These are phyloP conservation scores for Acacia confusa DNA, from an alignment of 306 rosid species.

Conservation along the genomic window DNA sequence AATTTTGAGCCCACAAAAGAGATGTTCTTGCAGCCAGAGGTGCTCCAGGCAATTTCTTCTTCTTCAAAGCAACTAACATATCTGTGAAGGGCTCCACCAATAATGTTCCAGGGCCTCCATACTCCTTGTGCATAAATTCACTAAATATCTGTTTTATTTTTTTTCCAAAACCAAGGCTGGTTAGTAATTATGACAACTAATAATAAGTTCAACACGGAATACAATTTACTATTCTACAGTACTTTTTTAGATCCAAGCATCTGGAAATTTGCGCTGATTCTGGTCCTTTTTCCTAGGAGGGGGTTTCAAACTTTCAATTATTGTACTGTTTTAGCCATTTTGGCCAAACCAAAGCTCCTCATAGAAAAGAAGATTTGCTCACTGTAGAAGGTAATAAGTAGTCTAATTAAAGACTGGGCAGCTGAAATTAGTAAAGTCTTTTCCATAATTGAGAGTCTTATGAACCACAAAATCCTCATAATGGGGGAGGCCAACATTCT, in stretches of 20 bases:
- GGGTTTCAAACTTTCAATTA: conserved; percentile 19
- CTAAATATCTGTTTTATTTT: conserved; percentile 49
- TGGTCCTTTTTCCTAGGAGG: background rate
- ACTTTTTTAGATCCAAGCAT: conserved; percentile 30
- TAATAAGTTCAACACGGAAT: conserved; percentile 32
- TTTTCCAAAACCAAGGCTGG: conserved; percentile 10
- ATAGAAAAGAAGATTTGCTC: conserved; percentile 16
- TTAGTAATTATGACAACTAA: conserved; percentile 27
- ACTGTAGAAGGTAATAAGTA: conserved; percentile 21
- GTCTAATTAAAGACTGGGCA: background rate
- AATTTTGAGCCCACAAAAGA: conserved; percentile 69
- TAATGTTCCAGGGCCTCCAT: conserved; percentile 81
- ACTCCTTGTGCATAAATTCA: conserved; percentile 62
- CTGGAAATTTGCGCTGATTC: conserved; percentile 26
- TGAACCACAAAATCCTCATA: conserved; percentile 20
- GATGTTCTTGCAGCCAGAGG: conserved; percentile 70
- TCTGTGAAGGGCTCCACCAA: conserved; percentile 80
- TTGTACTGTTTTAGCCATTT: conserved; percentile 24
- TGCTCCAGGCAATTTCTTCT: conserved; percentile 54
- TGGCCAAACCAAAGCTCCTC: conserved; percentile 10
- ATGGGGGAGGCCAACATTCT: conserved; percentile 14
- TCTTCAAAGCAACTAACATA: conserved; percentile 52
- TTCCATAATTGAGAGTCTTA: conserved; percentile 7
- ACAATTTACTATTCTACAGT: conserved; percentile 13
- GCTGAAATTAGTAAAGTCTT: conserved; percentile 22